These are phyloP conservation scores for Paramecium bursaria DNA, from an alignment of 73 alveolate genomes.

Conservation along the genomic window DNA sequence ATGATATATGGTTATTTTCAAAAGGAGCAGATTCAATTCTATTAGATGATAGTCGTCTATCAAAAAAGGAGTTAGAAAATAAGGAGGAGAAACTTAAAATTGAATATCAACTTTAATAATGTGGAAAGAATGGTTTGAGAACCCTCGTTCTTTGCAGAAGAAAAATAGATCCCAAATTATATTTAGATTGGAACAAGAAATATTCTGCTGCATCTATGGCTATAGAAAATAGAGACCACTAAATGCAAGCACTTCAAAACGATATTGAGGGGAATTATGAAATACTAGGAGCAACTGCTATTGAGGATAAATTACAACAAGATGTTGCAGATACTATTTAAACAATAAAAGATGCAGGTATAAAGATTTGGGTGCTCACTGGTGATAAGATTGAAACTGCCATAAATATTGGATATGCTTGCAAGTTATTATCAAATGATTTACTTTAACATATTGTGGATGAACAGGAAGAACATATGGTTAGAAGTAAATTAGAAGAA, in stretches of 20 bases:
- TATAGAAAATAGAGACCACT: constrained; percentile 81
- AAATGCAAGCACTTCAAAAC: constrained; percentile 80
- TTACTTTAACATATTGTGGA: constrained; percentile 82
- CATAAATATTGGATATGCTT: constrained; percentile 90
- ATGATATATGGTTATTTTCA: constrained; percentile 69
- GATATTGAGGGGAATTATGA: constrained; percentile 86
- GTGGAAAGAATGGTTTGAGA: constrained; percentile 77
- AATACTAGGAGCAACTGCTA: constrained; percentile 96
- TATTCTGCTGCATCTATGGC: constrained; percentile 71
- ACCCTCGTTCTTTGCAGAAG: constrained; percentile 84
- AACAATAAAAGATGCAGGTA: constrained; percentile 81
- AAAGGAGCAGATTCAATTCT: constrained; percentile 84
- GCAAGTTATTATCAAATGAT: constrained; percentile 86
- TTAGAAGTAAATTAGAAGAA: constrained; percentile 76
- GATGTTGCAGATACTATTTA: constrained; percentile 86
- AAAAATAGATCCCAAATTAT: constrained; percentile 76
- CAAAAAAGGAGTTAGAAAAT: constrained; percentile 29
- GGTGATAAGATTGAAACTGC: constrained; percentile 99
- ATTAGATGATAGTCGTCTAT: constrained; percentile 8
- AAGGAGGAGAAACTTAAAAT: constrained; percentile 22
- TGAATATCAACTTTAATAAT: constrained; percentile 51
- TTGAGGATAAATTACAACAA: constrained; percentile 96
- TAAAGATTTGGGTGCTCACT: constrained; percentile 95
- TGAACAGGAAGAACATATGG: constrained; percentile 73
- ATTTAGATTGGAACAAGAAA: constrained; percentile 76